Evolutionary conservation across 768 basidiomycete genomes (phyloP).

Genomic region (Suillus spraguei): DNA sequence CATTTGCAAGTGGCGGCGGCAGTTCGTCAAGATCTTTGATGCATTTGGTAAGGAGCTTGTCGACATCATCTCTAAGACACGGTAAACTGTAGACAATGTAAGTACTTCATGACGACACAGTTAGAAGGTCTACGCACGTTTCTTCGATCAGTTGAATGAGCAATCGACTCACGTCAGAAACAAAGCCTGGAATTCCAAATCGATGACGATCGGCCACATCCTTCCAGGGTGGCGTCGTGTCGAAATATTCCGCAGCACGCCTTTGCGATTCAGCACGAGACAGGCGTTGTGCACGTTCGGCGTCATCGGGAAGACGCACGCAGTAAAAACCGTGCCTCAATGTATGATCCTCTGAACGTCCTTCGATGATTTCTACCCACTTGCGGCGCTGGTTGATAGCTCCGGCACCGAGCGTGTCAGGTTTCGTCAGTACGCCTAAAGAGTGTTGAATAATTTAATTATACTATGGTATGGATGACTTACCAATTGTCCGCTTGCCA

Average conservation of each 20-base stretch:
- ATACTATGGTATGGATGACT: background rate
- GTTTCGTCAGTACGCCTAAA: constrained; percentile 71
- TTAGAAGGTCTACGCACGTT: constrained; percentile 41
- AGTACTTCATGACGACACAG: constrained; percentile 9
- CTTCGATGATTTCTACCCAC: constrained; percentile 59
- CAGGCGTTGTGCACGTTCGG: constrained; percentile 43
- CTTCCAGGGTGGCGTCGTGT: constrained; percentile 53
- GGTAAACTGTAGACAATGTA: constrained; percentile 45
- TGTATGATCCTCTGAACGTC: constrained; percentile 35
- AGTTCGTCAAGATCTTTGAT: constrained; percentile 37
- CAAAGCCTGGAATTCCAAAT: constrained; percentile 59
- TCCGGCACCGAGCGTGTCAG: constrained; percentile 54
- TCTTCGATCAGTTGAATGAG: constrained; percentile 54
- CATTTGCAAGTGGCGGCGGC: constrained; percentile 39
- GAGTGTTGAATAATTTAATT: background rate
- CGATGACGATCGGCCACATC: constrained; percentile 44
- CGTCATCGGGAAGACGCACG: constrained; percentile 65
- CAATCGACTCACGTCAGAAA: constrained; percentile 51
- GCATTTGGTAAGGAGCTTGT: constrained; percentile 40
- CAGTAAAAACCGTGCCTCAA: constrained; percentile 66
- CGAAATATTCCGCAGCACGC: constrained; percentile 48
- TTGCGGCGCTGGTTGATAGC: constrained; percentile 38
- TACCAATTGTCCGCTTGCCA: constrained; percentile 66
- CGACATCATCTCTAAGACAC: constrained; percentile 41
- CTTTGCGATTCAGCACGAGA: constrained; percentile 39